Evolutionary conservation across 2,329 filamentous ascomycete genomes (phyloP).

Genomic region (Emmonsiellopsis sp.): DNA sequence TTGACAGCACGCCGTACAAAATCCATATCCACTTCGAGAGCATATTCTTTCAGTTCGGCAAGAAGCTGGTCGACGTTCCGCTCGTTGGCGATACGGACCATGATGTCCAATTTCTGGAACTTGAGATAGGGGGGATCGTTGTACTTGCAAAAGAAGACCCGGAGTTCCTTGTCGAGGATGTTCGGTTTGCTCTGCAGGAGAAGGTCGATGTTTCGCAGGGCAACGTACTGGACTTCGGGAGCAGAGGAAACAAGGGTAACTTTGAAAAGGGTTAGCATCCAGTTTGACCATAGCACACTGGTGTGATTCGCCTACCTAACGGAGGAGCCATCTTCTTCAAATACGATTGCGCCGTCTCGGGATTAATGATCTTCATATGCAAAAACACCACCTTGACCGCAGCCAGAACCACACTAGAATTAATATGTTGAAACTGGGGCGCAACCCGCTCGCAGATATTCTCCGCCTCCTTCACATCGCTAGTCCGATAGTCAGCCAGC

Average conservation of each 20-base stretch:
- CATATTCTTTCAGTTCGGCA: conserved; percentile 93
- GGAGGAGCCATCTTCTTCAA: conserved; percentile 98
- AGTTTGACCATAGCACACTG: not conserved
- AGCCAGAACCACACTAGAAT: conserved; percentile 92
- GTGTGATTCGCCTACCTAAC: conserved; percentile 50
- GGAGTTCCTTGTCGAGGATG: conserved; percentile 91
- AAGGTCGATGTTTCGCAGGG: conserved; percentile 89
- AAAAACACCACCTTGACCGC: conserved; percentile 96
- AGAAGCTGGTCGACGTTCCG: conserved; percentile 91
- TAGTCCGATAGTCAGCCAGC: conserved; percentile 74
- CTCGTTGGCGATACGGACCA: conserved; percentile 98
- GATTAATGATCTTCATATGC: conserved; percentile 78
- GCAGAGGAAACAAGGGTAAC: conserved; percentile 93
- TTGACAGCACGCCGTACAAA: conserved; percentile 90
- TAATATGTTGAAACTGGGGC: conserved; percentile 97
- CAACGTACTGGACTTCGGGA: conserved; percentile 96
- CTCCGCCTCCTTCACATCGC: conserved; percentile 91
- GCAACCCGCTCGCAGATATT: conserved; percentile 95
- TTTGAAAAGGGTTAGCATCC: conserved; percentile 30
- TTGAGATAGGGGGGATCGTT: conserved; percentile 98
- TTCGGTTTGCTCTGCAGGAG: conserved; percentile 92
- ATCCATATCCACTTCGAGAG: conserved; percentile 97
- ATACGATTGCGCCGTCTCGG: conserved; percentile 73
- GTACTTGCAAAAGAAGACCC: conserved; percentile 99
- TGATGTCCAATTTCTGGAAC: conserved; percentile 94